Evolutionary conservation across 1,284 basidiomycete species (phyloP).

Genomic region (Leucoagaricus sp.): DNA sequence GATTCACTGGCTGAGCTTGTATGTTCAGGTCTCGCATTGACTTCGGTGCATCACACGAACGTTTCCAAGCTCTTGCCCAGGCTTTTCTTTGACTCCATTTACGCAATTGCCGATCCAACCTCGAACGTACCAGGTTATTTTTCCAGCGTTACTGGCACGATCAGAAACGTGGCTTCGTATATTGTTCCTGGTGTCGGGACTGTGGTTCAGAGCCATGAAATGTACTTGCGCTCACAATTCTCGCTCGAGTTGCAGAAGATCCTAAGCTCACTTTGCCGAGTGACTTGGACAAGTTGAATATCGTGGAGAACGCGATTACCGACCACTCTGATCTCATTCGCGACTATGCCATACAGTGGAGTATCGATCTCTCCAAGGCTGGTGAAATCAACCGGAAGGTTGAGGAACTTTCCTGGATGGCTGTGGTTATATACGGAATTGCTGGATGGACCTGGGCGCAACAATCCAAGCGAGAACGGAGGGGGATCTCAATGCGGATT

Average conservation of each 20-base stretch:
- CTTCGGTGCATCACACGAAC: constrained; percentile 38
- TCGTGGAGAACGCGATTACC: constrained; percentile 28
- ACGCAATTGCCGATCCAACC: constrained; percentile 16
- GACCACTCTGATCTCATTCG: constrained; percentile 42
- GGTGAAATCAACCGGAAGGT: constrained; percentile 43
- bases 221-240: constrained; percentile 43
- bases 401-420: constrained; percentile 49
- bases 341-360: constrained; percentile 53
- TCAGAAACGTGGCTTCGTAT: not conserved
- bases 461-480: constrained; percentile 21
- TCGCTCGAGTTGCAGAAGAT: constrained; percentile 49
- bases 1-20: not conserved
- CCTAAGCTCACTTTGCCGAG: constrained; percentile 30
- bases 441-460: constrained; percentile 37
- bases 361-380: constrained; percentile 30
- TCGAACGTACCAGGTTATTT: constrained; percentile 12
- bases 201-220: constrained; percentile 7
- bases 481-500: constrained; percentile 42
- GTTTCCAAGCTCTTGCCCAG: constrained; percentile 26
- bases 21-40: constrained; percentile 41
- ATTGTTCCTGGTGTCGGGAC: not conserved
- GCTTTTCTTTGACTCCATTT: constrained; percentile 22
- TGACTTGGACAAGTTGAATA: constrained; percentile 23
- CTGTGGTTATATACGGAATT: constrained; percentile 42
- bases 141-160: not conserved